Conservation (phyloP, 1,284 basidiomycete species). For the Schizopora paradoxa region DNA sequence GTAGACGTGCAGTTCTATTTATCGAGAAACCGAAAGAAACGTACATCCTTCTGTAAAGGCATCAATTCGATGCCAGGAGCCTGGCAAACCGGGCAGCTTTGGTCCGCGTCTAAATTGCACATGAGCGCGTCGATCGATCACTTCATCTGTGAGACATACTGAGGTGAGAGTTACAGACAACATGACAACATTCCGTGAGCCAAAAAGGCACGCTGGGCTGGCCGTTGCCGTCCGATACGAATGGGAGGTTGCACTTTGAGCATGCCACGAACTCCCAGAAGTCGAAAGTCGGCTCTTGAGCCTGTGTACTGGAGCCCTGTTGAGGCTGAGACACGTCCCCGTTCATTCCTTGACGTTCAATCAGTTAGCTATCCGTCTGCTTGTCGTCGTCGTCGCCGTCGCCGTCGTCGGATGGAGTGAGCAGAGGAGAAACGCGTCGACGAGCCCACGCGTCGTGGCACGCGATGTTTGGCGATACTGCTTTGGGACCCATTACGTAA, state of each 20-base stretch:
- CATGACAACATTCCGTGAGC: conserved; percentile 80
- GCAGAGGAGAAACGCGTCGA: no score
- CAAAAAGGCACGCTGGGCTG: conserved; percentile 66
- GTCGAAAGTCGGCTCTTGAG: conserved; percentile 39
- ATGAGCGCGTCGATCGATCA: no score
- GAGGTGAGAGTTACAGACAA: conserved; percentile 76
- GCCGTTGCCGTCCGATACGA: conserved; percentile 41
- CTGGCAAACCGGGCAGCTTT: conserved; percentile 65
- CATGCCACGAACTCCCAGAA: conserved; percentile 79
- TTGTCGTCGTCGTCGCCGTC: conserved; percentile 4
- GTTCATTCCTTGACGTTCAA: conserved; percentile 1
- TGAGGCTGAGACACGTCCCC: neutral
- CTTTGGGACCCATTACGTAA: no score
- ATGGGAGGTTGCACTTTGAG: conserved; percentile 60
- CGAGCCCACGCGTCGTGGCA: no score
- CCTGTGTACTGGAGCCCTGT: no score
- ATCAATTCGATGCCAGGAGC: conserved; percentile 57
- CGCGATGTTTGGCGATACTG: no score
- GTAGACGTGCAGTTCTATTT: neutral
- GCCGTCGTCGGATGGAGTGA: neutral
- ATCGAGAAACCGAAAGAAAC: conserved; percentile 18
- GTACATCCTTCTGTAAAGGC: conserved; percentile 67
- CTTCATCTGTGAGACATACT: conserved; percentile 42
- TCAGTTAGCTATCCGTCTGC: neutral
- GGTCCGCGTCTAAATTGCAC: conserved; percentile 52